A percentile compares a stretch with the other conserved stretches of the same genome.
phyloP scores from a whole-genome alignment of 345 rosid genomes.

The Acer campestre region DNA sequence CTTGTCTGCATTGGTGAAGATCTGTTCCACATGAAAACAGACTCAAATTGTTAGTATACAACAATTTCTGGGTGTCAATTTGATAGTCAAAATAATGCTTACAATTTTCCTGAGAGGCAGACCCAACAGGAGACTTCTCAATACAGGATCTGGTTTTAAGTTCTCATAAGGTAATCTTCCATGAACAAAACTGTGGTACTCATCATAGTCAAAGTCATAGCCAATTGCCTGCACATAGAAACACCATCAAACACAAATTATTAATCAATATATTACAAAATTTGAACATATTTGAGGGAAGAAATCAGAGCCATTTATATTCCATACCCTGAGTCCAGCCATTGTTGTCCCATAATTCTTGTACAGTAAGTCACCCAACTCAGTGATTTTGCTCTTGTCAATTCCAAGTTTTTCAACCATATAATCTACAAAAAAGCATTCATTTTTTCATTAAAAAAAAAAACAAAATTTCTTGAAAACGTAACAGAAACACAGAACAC shows the following conservation, averaged over 20 bases:
- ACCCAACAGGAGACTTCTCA: slow-evolving; percentile 69
- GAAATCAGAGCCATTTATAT: not conserved
- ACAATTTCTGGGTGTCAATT: not conserved
- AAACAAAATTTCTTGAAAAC: not conserved
- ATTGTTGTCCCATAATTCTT: slow-evolving; percentile 96
- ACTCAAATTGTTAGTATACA: slow-evolving; percentile 2
- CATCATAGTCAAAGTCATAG: slow-evolving; percentile 86
- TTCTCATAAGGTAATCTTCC: slow-evolving; percentile 92
- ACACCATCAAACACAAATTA: slow-evolving; percentile 1
- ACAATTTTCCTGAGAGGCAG: slow-evolving; percentile 86
- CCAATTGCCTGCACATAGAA: slow-evolving; percentile 75
- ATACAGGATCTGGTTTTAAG: slow-evolving; percentile 81
- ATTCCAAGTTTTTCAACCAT: slow-evolving; percentile 88
- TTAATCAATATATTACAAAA: slow-evolving; percentile 2
- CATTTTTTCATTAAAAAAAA: slow-evolving; percentile 1
- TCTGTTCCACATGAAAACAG: slow-evolving; percentile 35
- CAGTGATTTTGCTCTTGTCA: slow-evolving; percentile 56
- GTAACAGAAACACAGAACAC: not conserved
- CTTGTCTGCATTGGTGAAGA: slow-evolving; percentile 90
- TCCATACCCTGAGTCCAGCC: slow-evolving; percentile 95
- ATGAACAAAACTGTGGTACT: slow-evolving; percentile 89
- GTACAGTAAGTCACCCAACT: slow-evolving; percentile 71
- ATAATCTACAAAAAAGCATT: slow-evolving; percentile 47
- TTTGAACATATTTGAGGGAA: not conserved
- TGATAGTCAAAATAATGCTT: slow-evolving; percentile 27